Evolutionary conservation across 768 basidiomycete genomes (phyloP).

Genomic region (Tulasnella sp.): DNA sequence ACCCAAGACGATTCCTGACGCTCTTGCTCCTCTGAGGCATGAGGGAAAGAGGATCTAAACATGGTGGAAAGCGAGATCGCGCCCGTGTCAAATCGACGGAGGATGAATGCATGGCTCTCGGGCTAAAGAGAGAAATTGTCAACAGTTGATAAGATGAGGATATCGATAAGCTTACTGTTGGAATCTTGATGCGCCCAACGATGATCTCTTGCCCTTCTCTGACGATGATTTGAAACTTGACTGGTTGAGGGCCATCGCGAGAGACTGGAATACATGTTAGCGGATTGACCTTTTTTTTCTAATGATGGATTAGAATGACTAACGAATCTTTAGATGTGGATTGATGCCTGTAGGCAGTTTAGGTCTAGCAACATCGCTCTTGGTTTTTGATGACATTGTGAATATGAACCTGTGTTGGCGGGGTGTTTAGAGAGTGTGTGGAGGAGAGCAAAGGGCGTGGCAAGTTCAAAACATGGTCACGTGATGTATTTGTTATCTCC

Average conservation of each 20-base stretch:
- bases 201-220: constrained; percentile 29
- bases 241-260: constrained; percentile 15
- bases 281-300: too few species aligned
- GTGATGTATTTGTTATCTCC: too few species aligned
- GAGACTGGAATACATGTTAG: too few species aligned
- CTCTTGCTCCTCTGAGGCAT: constrained; percentile 62
- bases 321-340: too few species aligned
- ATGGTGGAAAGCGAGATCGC: constrained; percentile 89
- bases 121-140: constrained; percentile 33
- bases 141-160: not conserved
- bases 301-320: too few species aligned
- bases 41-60: constrained; percentile 90
- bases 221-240: constrained; percentile 33
- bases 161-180: constrained; percentile 23
- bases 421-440: too few species aligned
- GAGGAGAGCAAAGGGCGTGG: too few species aligned
- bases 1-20: constrained; percentile 73
- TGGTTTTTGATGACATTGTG: too few species aligned
- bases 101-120: constrained; percentile 75
- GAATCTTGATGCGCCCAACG: constrained; percentile 30
- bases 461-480: too few species aligned
- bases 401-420: too few species aligned
- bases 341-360: too few species aligned
- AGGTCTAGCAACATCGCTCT: too few species aligned
- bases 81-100: constrained; percentile 85